phyloP scores from a whole-genome alignment of 352 stramenopile species.

The Pilasporangium apinafurcum region DNA sequence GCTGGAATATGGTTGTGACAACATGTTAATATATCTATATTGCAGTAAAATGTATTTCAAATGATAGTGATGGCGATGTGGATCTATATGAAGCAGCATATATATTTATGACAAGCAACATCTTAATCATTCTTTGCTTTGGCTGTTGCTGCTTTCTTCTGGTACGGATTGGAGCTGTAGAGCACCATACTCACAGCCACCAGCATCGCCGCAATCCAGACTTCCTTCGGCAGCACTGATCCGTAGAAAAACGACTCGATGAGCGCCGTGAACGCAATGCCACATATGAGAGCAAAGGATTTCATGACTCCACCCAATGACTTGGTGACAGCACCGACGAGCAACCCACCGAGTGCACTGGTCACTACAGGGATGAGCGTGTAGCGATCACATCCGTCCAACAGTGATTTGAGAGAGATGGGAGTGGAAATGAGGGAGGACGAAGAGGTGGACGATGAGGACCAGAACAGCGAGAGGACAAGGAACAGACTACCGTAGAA shows the following conservation, averaged over 20 bases:
- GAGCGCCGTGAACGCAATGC: constrained; percentile 84
- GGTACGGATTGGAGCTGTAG: constrained; percentile 73
- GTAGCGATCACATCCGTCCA: constrained; percentile 66
- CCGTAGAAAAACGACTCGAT: constrained; percentile 72
- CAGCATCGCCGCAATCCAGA: constrained; percentile 64
- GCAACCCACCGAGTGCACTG: constrained; percentile 73
- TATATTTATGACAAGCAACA: background rate
- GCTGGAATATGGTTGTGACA: no score
- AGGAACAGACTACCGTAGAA: constrained; percentile 75
- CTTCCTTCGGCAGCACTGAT: constrained; percentile 42
- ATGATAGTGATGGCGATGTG: no score
- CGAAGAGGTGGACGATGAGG: constrained; percentile 11
- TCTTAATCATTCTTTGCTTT: constrained; percentile 6
- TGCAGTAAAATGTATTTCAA: no score
- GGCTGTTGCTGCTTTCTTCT: background rate
- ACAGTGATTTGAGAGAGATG: constrained; percentile 19
- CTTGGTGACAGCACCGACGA: constrained; percentile 87
- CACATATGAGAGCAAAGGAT: constrained; percentile 83
- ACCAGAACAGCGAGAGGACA: constrained; percentile 37
- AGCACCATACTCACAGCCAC: constrained; percentile 63
- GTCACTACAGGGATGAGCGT: constrained; percentile 78
- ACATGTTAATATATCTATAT: no score
- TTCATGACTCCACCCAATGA: constrained; percentile 88
- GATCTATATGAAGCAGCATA: background rate
- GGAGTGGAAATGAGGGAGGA: constrained; percentile 1